phyloP scores from a whole-genome alignment of 2,329 filamentous ascomycete genomes.

The Pestalotiopsis sp. region DNA sequence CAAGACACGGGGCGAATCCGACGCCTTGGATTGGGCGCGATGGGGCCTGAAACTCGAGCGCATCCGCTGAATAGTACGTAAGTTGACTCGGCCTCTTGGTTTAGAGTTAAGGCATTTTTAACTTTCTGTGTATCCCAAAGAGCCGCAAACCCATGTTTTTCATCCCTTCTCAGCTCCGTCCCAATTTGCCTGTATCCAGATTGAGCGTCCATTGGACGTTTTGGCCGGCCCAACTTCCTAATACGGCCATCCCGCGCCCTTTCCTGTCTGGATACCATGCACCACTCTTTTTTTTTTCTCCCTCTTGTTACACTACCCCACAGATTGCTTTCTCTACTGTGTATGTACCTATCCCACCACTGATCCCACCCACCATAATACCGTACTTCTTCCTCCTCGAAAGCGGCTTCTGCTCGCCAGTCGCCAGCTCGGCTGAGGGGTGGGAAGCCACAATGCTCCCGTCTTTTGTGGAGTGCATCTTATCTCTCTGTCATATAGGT shows the following conservation, averaged over 20 bases:
- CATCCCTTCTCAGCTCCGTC: background rate
- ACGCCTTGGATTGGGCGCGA: background rate
- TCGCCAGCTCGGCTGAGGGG: background rate
- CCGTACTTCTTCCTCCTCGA: background rate
- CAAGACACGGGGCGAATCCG: background rate
- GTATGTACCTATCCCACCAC: background rate
- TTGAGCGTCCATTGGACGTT: conserved; percentile 5
- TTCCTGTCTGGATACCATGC: background rate
- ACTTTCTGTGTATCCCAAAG: conserved; percentile 1
- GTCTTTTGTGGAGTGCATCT: conserved; percentile 12
- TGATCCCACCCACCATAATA: background rate
- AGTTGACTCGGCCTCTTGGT: background rate
- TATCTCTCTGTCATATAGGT: conserved; percentile 7
- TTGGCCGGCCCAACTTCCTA: conserved; percentile 6
- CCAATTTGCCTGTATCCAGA: background rate
- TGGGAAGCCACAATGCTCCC: conserved; percentile 6
- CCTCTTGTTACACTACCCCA: background rate
- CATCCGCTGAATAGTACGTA: background rate
- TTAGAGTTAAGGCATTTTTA: background rate
- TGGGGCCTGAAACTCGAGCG: background rate
- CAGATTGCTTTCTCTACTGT: too few relatives aligned
- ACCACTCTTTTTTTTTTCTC: background rate
- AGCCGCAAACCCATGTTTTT: conserved; percentile 6
- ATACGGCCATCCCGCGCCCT: conserved; percentile 1
- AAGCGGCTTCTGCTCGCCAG: background rate